Base-by-base conservation (phyloP, 2,329 filamentous ascomycete species). In the Cryphonectria japonica region DNA sequence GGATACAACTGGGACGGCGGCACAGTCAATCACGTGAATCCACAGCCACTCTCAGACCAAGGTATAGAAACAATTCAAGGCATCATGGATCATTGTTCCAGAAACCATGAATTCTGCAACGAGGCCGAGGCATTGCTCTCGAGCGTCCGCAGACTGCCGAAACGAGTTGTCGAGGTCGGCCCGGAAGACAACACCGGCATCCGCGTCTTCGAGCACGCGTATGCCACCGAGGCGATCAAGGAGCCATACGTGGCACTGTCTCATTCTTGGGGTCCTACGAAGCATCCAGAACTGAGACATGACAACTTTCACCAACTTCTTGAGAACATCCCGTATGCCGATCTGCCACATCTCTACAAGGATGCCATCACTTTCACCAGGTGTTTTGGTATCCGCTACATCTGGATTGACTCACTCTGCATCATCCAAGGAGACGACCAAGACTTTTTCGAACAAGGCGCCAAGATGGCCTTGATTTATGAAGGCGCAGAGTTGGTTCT, bases 381-480 rank as follows among this genome's bases (percentile, higher is more conserved):
- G 19, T 19, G 46, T 8, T 16, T 50, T 22, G 46, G 46, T 5
- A 50, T 50, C 46, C 19, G 46, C 19, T 50, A 50, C 46, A 50
- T 50, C 19, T 50, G 19, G 46, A 50, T 50, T 19, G 46, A 50
- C 46, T 50, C 46, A 19, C 46, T 50, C 19, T 50, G 19, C 46
- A 50, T 50, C 46, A 22, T 50, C 46, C 46, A 50, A 16, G 46
- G 46, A 50, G 46, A 50, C 5, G 46, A 50, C 3, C 19, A 5
- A 2, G 19, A 50, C 6, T 50, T 50, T 19, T 50, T 50, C 19
- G 46, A 50, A 19, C 46, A 50, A 22, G 46, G 46, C 14, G 61
- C 61, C 39, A 64, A 64, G 29, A 43, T 64, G 61, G 34, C 37
- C 26, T 29, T 64, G n/a, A 64, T 64, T 39, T 64, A 64, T 26